Conservation (phyloP, 2,329 filamentous ascomycete species). For the Aspergillus fischeri region DNA sequence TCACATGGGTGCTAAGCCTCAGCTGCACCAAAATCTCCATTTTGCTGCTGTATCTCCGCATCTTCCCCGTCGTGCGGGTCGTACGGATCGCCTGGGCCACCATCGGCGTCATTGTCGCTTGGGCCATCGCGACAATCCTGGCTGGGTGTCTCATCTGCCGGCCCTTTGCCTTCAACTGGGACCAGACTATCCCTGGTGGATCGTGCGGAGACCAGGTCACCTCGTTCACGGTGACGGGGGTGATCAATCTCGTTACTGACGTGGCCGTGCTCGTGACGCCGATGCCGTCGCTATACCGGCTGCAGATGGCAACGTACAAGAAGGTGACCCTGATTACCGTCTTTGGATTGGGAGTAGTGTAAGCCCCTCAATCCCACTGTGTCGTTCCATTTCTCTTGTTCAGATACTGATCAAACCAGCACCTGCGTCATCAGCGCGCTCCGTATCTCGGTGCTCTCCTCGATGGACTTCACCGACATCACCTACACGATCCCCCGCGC, state of each 20-base stretch:
- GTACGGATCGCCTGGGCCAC: constrained; percentile 10
- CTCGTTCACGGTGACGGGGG: constrained; percentile 17
- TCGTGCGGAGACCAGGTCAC: constrained; percentile 19
- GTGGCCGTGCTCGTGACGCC: constrained; percentile 19
- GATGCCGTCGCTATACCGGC: constrained; percentile 16
- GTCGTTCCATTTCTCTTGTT: background rate
- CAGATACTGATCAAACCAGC: constrained; percentile 12
- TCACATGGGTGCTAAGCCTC: constrained; percentile 23
- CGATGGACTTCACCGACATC: constrained; percentile 33
- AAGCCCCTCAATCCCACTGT: constrained; percentile 3
- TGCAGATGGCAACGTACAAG: constrained; percentile 21
- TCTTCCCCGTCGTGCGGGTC: constrained; percentile 19
- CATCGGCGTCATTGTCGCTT: constrained; percentile 15
- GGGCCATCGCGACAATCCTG: constrained; percentile 26
- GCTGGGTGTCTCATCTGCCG: constrained; percentile 18
- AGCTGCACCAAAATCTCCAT: constrained; percentile 23
- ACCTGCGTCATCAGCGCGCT: constrained; percentile 35
- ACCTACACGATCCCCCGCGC: constrained; percentile 33
- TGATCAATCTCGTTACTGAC: constrained; percentile 24
- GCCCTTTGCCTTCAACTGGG: constrained; percentile 24
- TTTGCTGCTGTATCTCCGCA: constrained; percentile 16
- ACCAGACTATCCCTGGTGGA: constrained; percentile 18
- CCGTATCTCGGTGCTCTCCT: constrained; percentile 31
- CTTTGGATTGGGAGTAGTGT: constrained; percentile 22
- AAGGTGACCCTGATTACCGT: constrained; percentile 20